Evolutionary conservation across 257 asterid species (phyloP).

Genomic region (Fraxinus excelsior): DNA sequence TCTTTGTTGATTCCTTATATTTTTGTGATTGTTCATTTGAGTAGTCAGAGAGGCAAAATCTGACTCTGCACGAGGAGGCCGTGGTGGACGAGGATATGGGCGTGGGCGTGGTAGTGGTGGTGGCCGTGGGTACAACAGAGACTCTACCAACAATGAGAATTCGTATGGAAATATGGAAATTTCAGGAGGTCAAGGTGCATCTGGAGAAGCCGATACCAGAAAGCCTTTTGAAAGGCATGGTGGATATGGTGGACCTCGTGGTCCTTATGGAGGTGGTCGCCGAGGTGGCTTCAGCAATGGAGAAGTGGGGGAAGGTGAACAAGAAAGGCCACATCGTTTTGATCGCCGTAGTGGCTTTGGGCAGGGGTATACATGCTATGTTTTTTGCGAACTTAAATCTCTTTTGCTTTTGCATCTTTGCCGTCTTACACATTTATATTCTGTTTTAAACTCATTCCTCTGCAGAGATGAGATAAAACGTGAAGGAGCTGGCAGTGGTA

Average conservation of each 20-base stretch:
- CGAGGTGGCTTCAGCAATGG: slow-evolving; percentile 76
- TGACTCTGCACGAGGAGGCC: slow-evolving; percentile 64
- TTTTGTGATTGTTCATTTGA: slow-evolving; percentile 14
- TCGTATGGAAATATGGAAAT: slow-evolving; percentile 51
- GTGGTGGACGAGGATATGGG: slow-evolving; percentile 65
- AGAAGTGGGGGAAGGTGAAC: slow-evolving; percentile 55
- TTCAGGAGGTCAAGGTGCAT: slow-evolving; percentile 54
- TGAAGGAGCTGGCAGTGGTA: slow-evolving; percentile 85
- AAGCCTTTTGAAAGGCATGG: slow-evolving; percentile 63
- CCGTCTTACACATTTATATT: background rate
- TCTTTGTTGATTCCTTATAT: background rate
- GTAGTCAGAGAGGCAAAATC: slow-evolving; percentile 67
- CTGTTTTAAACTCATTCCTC: background rate
- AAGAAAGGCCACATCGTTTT: slow-evolving; percentile 65
- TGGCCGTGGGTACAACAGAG: slow-evolving; percentile 64
- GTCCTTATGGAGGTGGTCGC: slow-evolving; percentile 65
- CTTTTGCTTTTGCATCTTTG: background rate
- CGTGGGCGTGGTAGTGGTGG: slow-evolving; percentile 54
- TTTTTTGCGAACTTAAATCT: background rate
- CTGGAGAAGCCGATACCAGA: slow-evolving; percentile 53
- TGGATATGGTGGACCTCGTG: slow-evolving; percentile 73
- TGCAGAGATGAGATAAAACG: slow-evolving; percentile 65
- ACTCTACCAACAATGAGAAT: slow-evolving; percentile 40
- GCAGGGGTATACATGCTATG: slow-evolving; percentile 51
- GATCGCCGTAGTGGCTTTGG: slow-evolving; percentile 84